Evolutionary conservation across 1,284 basidiomycete species (phyloP), one percentile per base, ranked within the genome.

Genomic region (Pascua guehoae): DNA sequence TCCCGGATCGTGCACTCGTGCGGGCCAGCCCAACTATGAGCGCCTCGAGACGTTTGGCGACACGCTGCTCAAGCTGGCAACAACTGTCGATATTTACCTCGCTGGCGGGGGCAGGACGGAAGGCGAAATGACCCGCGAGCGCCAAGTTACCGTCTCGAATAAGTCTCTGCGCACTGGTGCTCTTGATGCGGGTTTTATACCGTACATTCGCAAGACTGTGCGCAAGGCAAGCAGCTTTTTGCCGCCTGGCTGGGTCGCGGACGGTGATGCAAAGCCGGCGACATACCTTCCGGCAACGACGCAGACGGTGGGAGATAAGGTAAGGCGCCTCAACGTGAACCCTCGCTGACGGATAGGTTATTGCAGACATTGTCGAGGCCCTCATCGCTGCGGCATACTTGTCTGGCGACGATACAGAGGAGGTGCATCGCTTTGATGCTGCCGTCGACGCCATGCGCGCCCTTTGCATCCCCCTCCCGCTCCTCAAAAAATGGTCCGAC

Each of bases 41-140:
- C 65, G 72, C 8, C 61, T 75, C 11, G 73, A 75, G 54, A 63
- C 71, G n/a, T 61, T 75, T 9, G 73, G 73, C 47, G 73, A 75
- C 49, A 66, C 67, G 9, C 47, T 75, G 4, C 64, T 75, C 45
- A 70, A 72, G 42, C 62, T 73, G 9, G 38, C 68, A 1, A 52
- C 56, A 1, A 69, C 67, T 5, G 32, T 67, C 8, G 61, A 66
- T 36, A 52, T 65, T 2, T 70, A 65, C 45, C 24, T 32, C 16
- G 51, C 39, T 32, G 24, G 24, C 24, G 24, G 46, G 14, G 41
- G 15, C 37, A 47, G 51, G 45, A 56, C 32, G 14, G 60, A 62
- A 9, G 60, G 60, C 14, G 36, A 54, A 12, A 57, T 67, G 18
- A 56, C 62, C 12, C 47, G 45, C 12, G 58, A 66, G 12, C 45